A percentile compares a stretch with the other conserved stretches of the same genome.
Conservation (phyloP, 2,329 filamentous ascomycete genomes). For the Verruconis gallopava region DNA sequence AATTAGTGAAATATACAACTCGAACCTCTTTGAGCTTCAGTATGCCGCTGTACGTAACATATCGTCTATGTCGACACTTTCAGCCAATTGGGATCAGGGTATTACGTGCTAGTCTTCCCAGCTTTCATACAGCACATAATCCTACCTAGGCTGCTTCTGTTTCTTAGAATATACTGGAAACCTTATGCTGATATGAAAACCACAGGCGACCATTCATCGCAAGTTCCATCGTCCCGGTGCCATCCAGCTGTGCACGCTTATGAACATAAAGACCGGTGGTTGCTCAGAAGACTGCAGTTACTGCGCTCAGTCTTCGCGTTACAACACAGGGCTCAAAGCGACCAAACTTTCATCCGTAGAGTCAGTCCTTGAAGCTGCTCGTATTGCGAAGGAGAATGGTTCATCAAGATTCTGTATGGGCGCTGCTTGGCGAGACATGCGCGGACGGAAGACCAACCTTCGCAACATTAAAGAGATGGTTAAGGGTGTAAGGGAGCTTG, state of each 20-base stretch:
- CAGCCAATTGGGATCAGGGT: neutral
- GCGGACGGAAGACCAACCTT: constrained; percentile 69
- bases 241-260: constrained; percentile 84
- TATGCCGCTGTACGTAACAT: constrained; percentile 51
- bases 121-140: no score
- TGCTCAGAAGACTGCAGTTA: constrained; percentile 90
- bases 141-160: no score
- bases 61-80: constrained; percentile 7
- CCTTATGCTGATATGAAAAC: no score
- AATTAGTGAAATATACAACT: constrained; percentile 69
- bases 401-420: constrained; percentile 93
- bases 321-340: constrained; percentile 65
- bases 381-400: constrained; percentile 66
- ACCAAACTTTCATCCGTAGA: constrained; percentile 70
- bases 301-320: constrained; percentile 77
- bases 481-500: constrained; percentile 62
- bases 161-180: no score
- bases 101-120: no score
- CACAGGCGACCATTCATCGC: constrained; percentile 61
- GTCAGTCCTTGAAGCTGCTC: constrained; percentile 65
- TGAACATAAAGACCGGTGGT: constrained; percentile 93
- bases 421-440: constrained; percentile 88
- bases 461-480: constrained; percentile 83
- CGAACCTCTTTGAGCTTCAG: constrained; percentile 65
- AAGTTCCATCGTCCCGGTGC: constrained; percentile 73